These are phyloP conservation scores for Alternaria conjuncta DNA, from an alignment of 2,329 filamentous ascomycete genomes.

Conservation along the genomic window DNA sequence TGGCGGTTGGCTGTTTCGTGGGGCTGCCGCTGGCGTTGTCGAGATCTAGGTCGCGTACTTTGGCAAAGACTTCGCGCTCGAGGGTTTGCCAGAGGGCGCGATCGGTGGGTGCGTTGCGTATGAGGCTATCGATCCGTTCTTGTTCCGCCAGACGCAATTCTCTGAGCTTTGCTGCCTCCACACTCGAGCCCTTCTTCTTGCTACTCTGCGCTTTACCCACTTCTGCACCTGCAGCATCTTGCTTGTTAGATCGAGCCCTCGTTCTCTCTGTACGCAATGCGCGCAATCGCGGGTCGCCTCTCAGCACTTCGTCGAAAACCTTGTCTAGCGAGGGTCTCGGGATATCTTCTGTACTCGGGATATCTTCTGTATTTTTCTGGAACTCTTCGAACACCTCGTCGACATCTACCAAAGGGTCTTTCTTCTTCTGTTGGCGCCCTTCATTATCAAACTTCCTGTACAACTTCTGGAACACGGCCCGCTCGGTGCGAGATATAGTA, in stretches of 20 bases:
- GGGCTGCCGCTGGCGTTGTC: constrained; percentile 23
- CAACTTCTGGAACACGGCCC: constrained; percentile 44
- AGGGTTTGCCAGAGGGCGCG: constrained; percentile 71
- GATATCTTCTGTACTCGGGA: constrained; percentile 19
- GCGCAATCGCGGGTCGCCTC: constrained; percentile 15
- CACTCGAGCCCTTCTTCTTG: constrained; percentile 1
- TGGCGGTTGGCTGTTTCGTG: not conserved
- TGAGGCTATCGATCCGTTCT: constrained; percentile 59
- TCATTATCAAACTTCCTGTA: constrained; percentile 37
- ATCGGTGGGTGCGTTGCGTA: constrained; percentile 66
- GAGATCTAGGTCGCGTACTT: constrained; percentile 64
- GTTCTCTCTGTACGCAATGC: constrained; percentile 5
- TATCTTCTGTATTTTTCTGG: not conserved
- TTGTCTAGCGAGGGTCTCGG: constrained; percentile 28
- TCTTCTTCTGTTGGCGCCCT: constrained; percentile 23
- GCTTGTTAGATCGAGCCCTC: not conserved
- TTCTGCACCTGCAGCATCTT: constrained; percentile 1
- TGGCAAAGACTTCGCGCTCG: constrained; percentile 69
- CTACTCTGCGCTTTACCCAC: constrained; percentile 14
- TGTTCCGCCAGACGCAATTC: constrained; percentile 51
- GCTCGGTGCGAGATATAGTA: constrained; percentile 46
- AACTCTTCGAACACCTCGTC: constrained; percentile 35
- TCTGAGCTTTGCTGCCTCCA: constrained; percentile 21
- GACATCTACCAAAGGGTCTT: constrained; percentile 20
- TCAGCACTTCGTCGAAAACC: constrained; percentile 40